A percentile compares a stretch with the other conserved stretches of the same genome.
Conservation (phyloP, 768 basidiomycete species). For the Ramaria rubella region DNA sequence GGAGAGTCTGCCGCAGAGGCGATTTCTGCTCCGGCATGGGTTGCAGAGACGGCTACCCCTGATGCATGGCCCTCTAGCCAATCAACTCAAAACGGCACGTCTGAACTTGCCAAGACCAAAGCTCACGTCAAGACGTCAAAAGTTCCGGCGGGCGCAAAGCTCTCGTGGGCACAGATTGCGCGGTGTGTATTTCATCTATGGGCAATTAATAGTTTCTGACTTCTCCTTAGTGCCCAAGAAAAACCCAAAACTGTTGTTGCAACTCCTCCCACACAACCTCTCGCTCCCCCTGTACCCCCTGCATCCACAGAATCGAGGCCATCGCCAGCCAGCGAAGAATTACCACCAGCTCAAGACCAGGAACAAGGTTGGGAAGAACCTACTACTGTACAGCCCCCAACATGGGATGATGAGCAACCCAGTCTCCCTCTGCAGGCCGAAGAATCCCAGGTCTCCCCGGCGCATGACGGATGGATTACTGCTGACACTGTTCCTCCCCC, state of each 20-base stretch:
- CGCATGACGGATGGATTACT: slow-evolving; percentile 13
- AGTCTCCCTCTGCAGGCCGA: slow-evolving; percentile 21
- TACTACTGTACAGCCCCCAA: slow-evolving; percentile 57
- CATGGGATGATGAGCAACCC: slow-evolving; percentile 65
- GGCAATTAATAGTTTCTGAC: neutral
- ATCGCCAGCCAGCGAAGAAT: slow-evolving; percentile 19
- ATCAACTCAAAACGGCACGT: neutral
- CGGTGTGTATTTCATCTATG: slow-evolving; percentile 37
- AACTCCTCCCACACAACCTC: slow-evolving; percentile 27
- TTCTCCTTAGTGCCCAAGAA: slow-evolving; percentile 14
- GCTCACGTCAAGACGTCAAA: slow-evolving; percentile 4
- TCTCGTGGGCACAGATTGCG: slow-evolving; percentile 84
- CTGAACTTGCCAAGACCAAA: neutral
- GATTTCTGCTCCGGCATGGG: neutral
- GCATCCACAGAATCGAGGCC: slow-evolving; percentile 23
- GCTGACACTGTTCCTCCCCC: slow-evolving; percentile 6
- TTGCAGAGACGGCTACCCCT: neutral
- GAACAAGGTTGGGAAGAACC: slow-evolving; percentile 61
- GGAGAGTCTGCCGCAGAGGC: neutral
- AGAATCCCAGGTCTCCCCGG: neutral
- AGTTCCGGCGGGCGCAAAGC: slow-evolving; percentile 60
- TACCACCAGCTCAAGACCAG: slow-evolving; percentile 11
- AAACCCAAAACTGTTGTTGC: slow-evolving; percentile 28
- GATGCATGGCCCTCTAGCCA: neutral
- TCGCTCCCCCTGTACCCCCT: slow-evolving; percentile 13